These are phyloP conservation scores for Diaporthe aspalathi DNA, from an alignment of 2,329 filamentous ascomycete species.

Conservation along the genomic window DNA sequence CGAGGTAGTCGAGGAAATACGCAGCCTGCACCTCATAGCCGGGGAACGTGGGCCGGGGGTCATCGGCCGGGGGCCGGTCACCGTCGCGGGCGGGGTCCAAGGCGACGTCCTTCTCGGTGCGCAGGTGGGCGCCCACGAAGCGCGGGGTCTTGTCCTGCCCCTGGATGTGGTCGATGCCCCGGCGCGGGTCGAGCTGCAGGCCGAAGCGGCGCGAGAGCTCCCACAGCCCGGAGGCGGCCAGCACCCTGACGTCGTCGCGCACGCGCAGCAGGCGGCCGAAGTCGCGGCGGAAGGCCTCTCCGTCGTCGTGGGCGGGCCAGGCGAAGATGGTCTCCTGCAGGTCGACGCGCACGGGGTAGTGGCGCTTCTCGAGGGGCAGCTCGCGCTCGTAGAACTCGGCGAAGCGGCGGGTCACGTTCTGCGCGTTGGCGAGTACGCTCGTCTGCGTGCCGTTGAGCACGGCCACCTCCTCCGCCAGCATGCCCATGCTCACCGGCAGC, in stretches of 20 bases:
- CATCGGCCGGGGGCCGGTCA: neutral
- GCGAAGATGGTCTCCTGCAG: constrained; percentile 45
- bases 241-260: constrained; percentile 48
- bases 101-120: constrained; percentile 49
- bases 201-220: constrained; percentile 46
- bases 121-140: constrained; percentile 51
- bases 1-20: constrained; percentile 48
- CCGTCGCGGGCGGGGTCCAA: neutral
- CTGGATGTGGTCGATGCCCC: constrained; percentile 39
- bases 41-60: constrained; percentile 42
- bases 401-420: constrained; percentile 43
- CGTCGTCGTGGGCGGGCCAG: constrained; percentile 49
- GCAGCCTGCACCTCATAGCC: constrained; percentile 49
- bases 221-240: constrained; percentile 51
- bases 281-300: constrained; percentile 45
- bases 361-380: constrained; percentile 44
- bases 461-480: constrained; percentile 40
- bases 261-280: constrained; percentile 55
- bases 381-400: constrained; percentile 44
- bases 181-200: constrained; percentile 45
- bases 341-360: constrained; percentile 49
- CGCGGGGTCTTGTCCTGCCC: constrained; percentile 32
- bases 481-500: constrained; percentile 43
- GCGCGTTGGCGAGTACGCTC: constrained; percentile 44
- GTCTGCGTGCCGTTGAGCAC: constrained; percentile 39